Evolutionary conservation across 2,329 filamentous ascomycete genomes (phyloP).

Genomic region (Talaromyces piceae): DNA sequence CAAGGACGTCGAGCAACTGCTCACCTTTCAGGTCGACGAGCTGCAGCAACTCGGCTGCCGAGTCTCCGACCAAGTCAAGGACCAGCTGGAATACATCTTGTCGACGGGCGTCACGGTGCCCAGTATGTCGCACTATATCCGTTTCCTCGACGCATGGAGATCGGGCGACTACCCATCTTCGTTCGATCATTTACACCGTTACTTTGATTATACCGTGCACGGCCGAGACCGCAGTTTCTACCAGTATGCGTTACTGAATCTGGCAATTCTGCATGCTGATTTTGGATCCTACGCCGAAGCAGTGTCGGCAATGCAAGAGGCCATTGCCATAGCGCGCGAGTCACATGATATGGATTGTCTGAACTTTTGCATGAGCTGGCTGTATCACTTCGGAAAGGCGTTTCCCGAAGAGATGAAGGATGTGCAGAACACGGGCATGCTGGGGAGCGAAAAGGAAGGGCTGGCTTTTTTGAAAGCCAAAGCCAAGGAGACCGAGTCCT

Average conservation of each 20-base stretch:
- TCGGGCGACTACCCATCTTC: constrained; percentile 83
- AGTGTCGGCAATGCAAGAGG: constrained; percentile 88
- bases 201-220: constrained; percentile 95
- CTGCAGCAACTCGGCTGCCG: constrained; percentile 78
- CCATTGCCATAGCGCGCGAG: constrained; percentile 87
- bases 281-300: constrained; percentile 89
- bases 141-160: constrained; percentile 87
- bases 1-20: constrained; percentile 69
- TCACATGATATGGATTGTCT: constrained; percentile 87
- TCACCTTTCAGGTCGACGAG: constrained; percentile 83
- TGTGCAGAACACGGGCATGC: constrained; percentile 63
- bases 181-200: constrained; percentile 85
- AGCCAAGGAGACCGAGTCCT: constrained; percentile 79
- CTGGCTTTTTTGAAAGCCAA: constrained; percentile 77
- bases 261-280: constrained; percentile 88
- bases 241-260: constrained; percentile 88
- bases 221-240: constrained; percentile 77
- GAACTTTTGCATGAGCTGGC: constrained; percentile 92
- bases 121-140: constrained; percentile 68
- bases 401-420: constrained; percentile 68
- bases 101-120: constrained; percentile 61
- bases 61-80: constrained; percentile 65
- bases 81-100: constrained; percentile 63
- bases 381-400: constrained; percentile 86
- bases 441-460: constrained; percentile 72